These are phyloP conservation scores for Alternaria atra DNA, from an alignment of 2,329 filamentous ascomycete genomes.

Conservation along the genomic window DNA sequence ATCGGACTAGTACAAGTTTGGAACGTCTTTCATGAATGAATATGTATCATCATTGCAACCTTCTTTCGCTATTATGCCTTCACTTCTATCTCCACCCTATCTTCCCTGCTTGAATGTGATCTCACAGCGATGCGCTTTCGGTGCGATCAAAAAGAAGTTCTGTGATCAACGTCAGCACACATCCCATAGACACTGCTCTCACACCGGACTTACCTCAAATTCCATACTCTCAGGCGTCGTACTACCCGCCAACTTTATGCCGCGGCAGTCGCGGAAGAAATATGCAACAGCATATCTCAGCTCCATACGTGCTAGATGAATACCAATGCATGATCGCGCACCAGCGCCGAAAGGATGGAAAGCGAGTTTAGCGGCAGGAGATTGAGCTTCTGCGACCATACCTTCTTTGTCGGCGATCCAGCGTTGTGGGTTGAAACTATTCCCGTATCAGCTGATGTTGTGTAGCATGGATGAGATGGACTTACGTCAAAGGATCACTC, in stretches of 20 bases:
- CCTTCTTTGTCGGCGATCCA: constrained; percentile 40
- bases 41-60: background rate
- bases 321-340: constrained; percentile 73
- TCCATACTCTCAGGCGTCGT: constrained; percentile 54
- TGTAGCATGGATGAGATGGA: background rate
- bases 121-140: constrained; percentile 55
- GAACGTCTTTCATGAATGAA: background rate
- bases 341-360: constrained; percentile 76
- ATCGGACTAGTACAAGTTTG: background rate
- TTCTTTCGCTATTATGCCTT: background rate
- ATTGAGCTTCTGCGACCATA: constrained; percentile 33
- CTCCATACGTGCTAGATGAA: constrained; percentile 71
- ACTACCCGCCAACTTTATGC: constrained; percentile 33
- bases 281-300: constrained; percentile 61
- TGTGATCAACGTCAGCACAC: background rate
- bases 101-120: constrained; percentile 35
- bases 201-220: constrained; percentile 35
- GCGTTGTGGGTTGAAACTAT: constrained; percentile 47
- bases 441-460: background rate
- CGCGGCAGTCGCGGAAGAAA: constrained; percentile 61
- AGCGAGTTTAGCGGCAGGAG: constrained; percentile 56
- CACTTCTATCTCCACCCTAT: accelerated
- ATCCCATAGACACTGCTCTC: background rate
- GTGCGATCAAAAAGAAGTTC: constrained; percentile 57
- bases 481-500: constrained; percentile 37